These are phyloP conservation scores for Beauveria pseudobassiana DNA, from an alignment of 2,329 filamentous ascomycete genomes.

Conservation along the genomic window DNA sequence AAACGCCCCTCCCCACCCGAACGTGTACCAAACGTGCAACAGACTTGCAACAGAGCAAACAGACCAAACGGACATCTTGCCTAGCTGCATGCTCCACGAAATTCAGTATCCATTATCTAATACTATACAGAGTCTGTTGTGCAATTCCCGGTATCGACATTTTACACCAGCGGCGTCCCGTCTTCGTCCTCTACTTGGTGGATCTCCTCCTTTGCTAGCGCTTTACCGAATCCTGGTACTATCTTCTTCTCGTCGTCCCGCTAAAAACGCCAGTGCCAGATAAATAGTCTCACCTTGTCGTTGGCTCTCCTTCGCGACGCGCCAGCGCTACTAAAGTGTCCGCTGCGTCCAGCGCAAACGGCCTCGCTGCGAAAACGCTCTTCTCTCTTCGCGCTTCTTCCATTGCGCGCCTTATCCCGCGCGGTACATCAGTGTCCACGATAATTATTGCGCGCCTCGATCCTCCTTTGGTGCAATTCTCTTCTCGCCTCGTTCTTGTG, in stretches of 20 bases:
- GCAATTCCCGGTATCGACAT: neutral
- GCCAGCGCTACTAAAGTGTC: neutral
- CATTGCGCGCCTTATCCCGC: neutral
- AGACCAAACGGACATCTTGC: no score
- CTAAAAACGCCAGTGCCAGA: neutral
- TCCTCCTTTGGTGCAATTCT: neutral
- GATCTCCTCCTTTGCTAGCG: neutral
- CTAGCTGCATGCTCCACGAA: neutral
- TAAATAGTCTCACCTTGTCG: neutral
- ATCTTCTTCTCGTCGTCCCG: neutral
- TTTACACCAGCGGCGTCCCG: neutral
- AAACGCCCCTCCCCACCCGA: neutral
- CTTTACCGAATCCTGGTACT: neutral
- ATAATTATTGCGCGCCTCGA: neutral
- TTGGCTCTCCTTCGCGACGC: neutral
- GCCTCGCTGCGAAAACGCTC: neutral
- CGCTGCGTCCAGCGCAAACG: neutral
- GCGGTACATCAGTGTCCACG: neutral
- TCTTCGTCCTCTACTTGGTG: neutral
- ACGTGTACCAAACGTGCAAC: neutral
- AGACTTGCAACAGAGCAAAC: neutral
- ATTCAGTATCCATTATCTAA: no score
- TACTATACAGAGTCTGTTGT: no score
- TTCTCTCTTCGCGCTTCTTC: conserved; percentile 3
- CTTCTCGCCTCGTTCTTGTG: neutral